phyloP scores from a whole-genome alignment of 1,284 basidiomycete genomes.

The Ceratobasidium sp. region DNA sequence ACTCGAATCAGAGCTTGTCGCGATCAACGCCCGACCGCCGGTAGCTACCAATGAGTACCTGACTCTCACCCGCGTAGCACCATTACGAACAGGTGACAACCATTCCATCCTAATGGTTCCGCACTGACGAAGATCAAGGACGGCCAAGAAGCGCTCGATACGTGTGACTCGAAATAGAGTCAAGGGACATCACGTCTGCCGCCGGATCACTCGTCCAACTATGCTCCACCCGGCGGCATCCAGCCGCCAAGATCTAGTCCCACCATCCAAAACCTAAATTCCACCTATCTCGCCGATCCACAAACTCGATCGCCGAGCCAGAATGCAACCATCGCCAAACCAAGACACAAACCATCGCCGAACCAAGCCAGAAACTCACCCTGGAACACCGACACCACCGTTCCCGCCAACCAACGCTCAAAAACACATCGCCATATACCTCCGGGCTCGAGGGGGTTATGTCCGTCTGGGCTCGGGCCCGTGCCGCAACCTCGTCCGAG shows the following conservation, averaged over 20 bases:
- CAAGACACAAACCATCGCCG: background rate
- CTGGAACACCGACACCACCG: constrained; percentile 73
- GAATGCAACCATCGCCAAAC: background rate
- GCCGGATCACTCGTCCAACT: constrained; percentile 43
- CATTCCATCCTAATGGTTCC: no score
- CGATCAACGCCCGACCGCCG: no score
- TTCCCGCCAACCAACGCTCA: constrained; percentile 70
- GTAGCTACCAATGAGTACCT: no score
- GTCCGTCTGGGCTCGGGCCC: no score
- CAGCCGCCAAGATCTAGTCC: background rate
- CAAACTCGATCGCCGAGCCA: background rate
- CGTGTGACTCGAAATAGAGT: no score
- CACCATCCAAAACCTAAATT: background rate
- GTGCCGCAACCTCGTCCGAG: background rate
- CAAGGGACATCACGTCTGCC: no score
- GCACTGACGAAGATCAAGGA: no score
- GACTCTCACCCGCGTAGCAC: no score
- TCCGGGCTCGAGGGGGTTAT: background rate
- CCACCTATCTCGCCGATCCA: background rate
- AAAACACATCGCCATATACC: constrained; percentile 72
- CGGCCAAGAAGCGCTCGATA: no score
- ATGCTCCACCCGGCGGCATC: background rate
- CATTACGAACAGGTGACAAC: no score
- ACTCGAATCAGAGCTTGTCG: no score
- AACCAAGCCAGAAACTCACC: constrained; percentile 48